Conservation (phyloP, 169 alveolate genomes). For the Plasmodium relictum region DNA sequence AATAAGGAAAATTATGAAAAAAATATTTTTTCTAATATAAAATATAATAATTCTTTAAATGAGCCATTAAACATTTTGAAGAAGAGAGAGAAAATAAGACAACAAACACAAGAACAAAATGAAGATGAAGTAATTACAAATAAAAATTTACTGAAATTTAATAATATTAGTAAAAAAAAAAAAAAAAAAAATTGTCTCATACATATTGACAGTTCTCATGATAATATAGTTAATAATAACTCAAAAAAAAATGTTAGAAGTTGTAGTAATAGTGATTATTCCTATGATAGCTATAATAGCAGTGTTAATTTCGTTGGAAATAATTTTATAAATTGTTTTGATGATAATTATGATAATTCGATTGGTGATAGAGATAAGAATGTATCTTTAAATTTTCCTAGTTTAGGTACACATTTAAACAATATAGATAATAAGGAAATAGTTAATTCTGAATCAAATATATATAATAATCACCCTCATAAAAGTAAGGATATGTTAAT, state of each 20-base stretch:
- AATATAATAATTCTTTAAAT: too few relatives aligned
- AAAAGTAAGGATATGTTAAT: conserved; percentile 11
- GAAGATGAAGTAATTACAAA: too few relatives aligned
- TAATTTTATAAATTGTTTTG: conserved; percentile 12
- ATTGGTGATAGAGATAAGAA: neutral
- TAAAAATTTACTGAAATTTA: too few relatives aligned
- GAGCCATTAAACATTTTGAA: too few relatives aligned
- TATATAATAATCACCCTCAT: neutral
- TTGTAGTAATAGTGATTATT: conserved; percentile 5
- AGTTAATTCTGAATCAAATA: conserved; percentile 2
- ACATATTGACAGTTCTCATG: neutral
- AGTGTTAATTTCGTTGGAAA: conserved; percentile 3
- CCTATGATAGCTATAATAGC: conserved; percentile 8
- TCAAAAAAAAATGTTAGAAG: neutral
- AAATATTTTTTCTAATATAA: too few relatives aligned
- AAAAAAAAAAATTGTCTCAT: too few relatives aligned
- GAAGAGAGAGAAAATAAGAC: too few relatives aligned
- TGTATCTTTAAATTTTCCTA: neutral
- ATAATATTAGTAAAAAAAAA: too few relatives aligned
- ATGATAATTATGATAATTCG: conserved; percentile 2
- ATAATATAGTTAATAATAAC: neutral
- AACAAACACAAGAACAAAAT: too few relatives aligned
- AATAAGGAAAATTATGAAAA: too few relatives aligned
- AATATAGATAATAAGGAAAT: neutral
- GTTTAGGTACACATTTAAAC: neutral